Percentiles rank a stretch among this genome's conserved stretches.
Evolutionary conservation across 2,329 filamentous ascomycete species (phyloP).

Genomic region (Aspergillus transmontanensis): DNA sequence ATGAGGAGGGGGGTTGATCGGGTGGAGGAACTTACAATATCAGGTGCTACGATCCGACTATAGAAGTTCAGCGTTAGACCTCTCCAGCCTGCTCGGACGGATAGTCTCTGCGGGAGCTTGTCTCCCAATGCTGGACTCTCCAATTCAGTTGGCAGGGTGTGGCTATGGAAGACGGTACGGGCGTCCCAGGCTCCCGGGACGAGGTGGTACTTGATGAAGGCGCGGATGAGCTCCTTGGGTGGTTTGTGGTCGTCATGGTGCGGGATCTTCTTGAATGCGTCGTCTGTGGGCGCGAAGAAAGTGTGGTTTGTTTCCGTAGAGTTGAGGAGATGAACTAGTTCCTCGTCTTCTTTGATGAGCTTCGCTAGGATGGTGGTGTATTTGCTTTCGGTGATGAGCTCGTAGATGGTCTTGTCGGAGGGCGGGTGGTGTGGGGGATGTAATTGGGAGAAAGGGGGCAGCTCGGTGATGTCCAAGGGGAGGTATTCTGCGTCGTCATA

Average conservation of each 20-base stretch:
- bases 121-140: constrained; percentile 62
- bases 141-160: constrained; percentile 74
- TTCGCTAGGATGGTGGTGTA: constrained; percentile 76
- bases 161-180: constrained; percentile 64
- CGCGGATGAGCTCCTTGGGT: constrained; percentile 69
- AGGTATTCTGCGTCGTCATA: constrained; percentile 11
- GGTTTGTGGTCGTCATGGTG: constrained; percentile 57
- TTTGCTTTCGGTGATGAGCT: constrained; percentile 74
- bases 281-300: constrained; percentile 76
- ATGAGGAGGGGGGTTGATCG: background rate
- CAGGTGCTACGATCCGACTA: constrained; percentile 66
- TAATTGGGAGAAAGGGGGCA: background rate
- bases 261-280: constrained; percentile 68
- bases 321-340: constrained; percentile 74
- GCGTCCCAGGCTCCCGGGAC: constrained; percentile 68
- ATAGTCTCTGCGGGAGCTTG: constrained; percentile 68
- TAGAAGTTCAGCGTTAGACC: constrained; percentile 78
- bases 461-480: constrained; percentile 10
- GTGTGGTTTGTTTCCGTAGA: constrained; percentile 74
- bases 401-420: constrained; percentile 73
- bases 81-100: constrained; percentile 63
- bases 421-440: constrained; percentile 37
- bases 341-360: constrained; percentile 71
- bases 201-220: constrained; percentile 74
- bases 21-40: constrained; percentile 60